phyloP scores from a whole-genome alignment of 2,329 filamentous ascomycete genomes.

The Acarospora socialis region DNA sequence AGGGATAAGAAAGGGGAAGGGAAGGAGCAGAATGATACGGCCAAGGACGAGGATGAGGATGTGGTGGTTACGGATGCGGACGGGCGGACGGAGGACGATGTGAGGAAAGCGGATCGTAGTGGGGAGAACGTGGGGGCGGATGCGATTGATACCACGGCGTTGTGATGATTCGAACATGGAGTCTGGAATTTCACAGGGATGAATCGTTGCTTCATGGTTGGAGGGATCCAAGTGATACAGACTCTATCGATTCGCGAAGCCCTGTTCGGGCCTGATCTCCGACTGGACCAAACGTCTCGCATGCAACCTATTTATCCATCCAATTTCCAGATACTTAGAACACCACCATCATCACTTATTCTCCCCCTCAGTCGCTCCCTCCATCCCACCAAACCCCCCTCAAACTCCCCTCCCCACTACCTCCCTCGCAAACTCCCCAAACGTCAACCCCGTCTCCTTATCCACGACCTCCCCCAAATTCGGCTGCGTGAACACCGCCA shows the following conservation, averaged over 20 bases:
- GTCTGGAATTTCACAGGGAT: too few relatives aligned
- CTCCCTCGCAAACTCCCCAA: slow-evolving; percentile 61
- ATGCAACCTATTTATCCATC: too few relatives aligned
- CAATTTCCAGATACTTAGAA: not conserved
- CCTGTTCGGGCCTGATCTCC: too few relatives aligned
- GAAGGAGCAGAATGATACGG: slow-evolving; percentile 1
- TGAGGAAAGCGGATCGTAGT: slow-evolving; percentile 3
- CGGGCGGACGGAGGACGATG: slow-evolving; percentile 8
- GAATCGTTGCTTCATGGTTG: too few relatives aligned
- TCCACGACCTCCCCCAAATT: slow-evolving; percentile 64
- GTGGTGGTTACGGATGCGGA: slow-evolving; percentile 10
- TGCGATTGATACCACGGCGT: slow-evolving; percentile 6
- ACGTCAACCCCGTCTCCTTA: slow-evolving; percentile 58
- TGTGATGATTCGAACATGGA: slow-evolving; percentile 1
- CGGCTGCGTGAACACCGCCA: slow-evolving; percentile 95
- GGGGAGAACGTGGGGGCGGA: slow-evolving; percentile 10
- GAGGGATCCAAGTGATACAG: too few relatives aligned
- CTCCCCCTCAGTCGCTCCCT: not conserved
- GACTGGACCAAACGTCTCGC: too few relatives aligned
- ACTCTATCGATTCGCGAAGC: too few relatives aligned
- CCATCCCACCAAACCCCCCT: slow-evolving; percentile 4
- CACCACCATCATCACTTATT: not conserved
- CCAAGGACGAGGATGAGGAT: slow-evolving; percentile 7
- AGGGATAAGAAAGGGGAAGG: slow-evolving; percentile 1
- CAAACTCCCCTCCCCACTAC: slow-evolving; percentile 61